Evolutionary conservation across 352 stramenopile genomes (phyloP).

Genomic region (Phytophthora pinifolia): DNA sequence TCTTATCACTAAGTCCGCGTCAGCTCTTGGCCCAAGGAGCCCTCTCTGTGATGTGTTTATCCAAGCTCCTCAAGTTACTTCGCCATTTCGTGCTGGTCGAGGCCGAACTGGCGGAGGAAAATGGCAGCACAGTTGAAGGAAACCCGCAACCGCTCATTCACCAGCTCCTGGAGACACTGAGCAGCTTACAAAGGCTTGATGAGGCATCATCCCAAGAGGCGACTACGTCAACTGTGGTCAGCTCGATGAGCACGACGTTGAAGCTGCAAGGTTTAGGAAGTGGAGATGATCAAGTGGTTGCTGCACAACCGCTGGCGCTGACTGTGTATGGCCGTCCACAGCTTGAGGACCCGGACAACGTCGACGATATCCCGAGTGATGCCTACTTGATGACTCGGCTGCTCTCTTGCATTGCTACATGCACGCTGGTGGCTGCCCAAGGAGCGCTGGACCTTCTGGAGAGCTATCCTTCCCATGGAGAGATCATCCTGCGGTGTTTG

Average conservation of each 20-base stretch:
- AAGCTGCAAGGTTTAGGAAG: conserved; percentile 4
- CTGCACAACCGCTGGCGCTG: conserved; percentile 24
- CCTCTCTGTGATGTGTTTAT: conserved; percentile 63
- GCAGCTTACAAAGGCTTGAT: conserved; percentile 31
- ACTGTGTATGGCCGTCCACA: conserved; percentile 37
- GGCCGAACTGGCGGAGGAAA: conserved; percentile 34
- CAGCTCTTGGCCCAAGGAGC: conserved; percentile 43
- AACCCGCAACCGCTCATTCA: conserved; percentile 39
- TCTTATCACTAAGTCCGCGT: conserved; percentile 39
- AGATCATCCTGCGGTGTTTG: conserved; percentile 48
- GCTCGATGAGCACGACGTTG: conserved; percentile 1
- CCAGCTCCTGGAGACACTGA: conserved; percentile 46
- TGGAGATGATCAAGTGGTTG: conserved; percentile 12
- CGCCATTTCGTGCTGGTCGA: conserved; percentile 69
- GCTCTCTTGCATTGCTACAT: conserved; percentile 54
- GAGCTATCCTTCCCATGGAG: conserved; percentile 35
- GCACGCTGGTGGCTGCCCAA: conserved; percentile 28
- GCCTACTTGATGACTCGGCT: conserved; percentile 59
- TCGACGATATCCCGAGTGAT: conserved; percentile 45
- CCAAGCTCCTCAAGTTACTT: conserved; percentile 70
- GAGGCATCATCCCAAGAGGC: conserved; percentile 12
- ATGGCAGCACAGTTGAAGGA: conserved; percentile 18
- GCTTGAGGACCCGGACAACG: conserved; percentile 51
- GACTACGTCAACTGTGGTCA: background rate
- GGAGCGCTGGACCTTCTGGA: conserved; percentile 39